Percentiles rank a stretch among this genome's conserved stretches.
Evolutionary conservation across 345 rosid species (phyloP).

Genomic region (Combretum micranthum): DNA sequence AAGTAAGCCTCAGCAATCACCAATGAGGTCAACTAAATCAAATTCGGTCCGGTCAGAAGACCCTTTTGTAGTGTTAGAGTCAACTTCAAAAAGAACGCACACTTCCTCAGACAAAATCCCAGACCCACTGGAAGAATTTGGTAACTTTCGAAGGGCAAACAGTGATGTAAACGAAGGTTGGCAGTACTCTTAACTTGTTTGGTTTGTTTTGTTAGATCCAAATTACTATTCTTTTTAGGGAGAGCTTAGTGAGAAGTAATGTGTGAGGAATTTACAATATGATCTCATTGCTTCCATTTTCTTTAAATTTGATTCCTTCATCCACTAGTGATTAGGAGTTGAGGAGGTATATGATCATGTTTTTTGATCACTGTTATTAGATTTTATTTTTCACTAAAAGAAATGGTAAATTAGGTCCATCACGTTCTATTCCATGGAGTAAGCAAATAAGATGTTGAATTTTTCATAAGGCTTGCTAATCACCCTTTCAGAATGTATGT

Average conservation of each 20-base stretch:
- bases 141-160: conserved; percentile 28
- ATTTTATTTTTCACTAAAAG: too few species aligned
- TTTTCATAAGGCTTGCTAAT: too few species aligned
- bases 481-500: too few species aligned
- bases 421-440: conserved; percentile 5
- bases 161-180: conserved; percentile 18
- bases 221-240: too few species aligned
- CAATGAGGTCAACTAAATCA: conserved; percentile 12
- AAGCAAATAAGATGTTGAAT: not conserved
- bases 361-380: too few species aligned
- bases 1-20: conserved; percentile 9
- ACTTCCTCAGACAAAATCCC: conserved; percentile 26
- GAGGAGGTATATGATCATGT: too few species aligned
- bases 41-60: conserved; percentile 33
- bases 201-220: too few species aligned
- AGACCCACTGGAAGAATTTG: conserved; percentile 54
- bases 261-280: too few species aligned
- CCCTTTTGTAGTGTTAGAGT: conserved; percentile 64
- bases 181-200: conserved; percentile 1
- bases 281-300: not conserved
- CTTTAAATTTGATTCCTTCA: conserved; percentile 49
- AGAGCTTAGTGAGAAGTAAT: too few species aligned
- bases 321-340: conserved; percentile 18
- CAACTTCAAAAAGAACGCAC: conserved; percentile 29
- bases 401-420: too few species aligned